Evolutionary conservation across 345 rosid species (phyloP), one percentile per base, ranked within the genome.

Genomic region (Bruguiera sexangula): DNA sequence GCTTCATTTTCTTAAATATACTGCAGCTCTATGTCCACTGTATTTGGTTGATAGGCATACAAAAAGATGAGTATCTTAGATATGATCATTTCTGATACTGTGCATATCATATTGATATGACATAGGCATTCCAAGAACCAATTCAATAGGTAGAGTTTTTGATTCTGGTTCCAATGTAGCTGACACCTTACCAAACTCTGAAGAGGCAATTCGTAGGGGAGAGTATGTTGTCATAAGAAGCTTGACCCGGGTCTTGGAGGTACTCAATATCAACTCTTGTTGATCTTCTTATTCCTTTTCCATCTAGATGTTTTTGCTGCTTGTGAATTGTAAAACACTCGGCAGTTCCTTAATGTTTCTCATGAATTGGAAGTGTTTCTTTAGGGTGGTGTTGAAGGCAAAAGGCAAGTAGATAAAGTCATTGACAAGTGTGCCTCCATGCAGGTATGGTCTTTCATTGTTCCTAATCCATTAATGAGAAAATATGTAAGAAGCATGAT

Each of bases 321-420:
- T 69, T 56, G 9, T 51, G 60, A 56, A 57, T 48, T 60, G 64
- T 72, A 75, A 69, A 56, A 65, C 52, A 60, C 68, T 66, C 64
- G 53, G 51, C 64, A 66, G 59, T 62, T 75, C 51, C 63, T 58
- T 80, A 68, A 79, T 32, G 54, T 34, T 73, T 62, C 77, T 76
- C 51, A 66, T 63, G 65, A 58, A 72, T 63, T 63, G 70, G 76
- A 76, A 62, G 54, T 34, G 65, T 78, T 52, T 59, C 53, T 71
- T 54, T 73, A 95, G 99, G 97, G 99, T 73, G 99, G 99, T 72
- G 96, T 91, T 56, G 99, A 95, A 82, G 97, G 97, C 67, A 95
- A 95, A 87, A 83, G 89, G 72, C 96, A 89, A 81, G 97, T 95
- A 50, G 99, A 95, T 76, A 89, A 88, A 81, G 97, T 95, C 79